A percentile compares a stretch with the other conserved stretches of the same genome.
Evolutionary conservation across 345 rosid genomes (phyloP).

Genomic region (Litchi chinensis): DNA sequence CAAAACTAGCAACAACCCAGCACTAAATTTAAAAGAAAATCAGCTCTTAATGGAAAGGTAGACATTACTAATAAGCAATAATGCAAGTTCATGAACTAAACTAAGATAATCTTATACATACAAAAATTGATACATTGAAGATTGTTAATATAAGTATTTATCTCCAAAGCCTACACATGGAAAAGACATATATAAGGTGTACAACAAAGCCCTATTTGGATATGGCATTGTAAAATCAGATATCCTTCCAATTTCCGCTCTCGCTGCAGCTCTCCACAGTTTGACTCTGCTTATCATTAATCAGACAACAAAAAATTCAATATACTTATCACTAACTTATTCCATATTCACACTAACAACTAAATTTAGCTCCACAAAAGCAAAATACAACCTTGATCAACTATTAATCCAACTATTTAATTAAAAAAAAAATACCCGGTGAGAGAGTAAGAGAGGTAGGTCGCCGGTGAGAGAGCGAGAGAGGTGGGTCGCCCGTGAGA

Average conservation of each 20-base stretch:
- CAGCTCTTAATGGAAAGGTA: background rate
- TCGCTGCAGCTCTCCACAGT: too few species aligned
- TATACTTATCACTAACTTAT: background rate
- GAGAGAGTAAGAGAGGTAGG: too few species aligned
- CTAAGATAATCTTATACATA: background rate
- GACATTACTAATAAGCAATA: background rate
- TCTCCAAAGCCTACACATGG: slow-evolving; percentile 1
- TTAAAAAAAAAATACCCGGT: background rate
- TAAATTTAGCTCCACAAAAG: background rate
- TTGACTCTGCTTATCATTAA: too few species aligned
- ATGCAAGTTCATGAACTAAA: slow-evolving; percentile 7
- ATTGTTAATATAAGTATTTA: background rate
- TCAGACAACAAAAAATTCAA: background rate
- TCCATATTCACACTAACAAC: background rate
- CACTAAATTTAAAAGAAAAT: slow-evolving; percentile 9
- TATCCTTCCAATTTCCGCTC: background rate
- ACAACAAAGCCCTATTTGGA: background rate
- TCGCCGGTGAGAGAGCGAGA: too few species aligned
- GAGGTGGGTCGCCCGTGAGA: too few species aligned
- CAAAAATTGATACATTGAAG: background rate
- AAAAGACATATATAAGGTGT: background rate
- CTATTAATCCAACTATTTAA: background rate
- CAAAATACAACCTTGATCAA: background rate
- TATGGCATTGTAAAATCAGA: background rate
- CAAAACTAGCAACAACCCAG: background rate